A percentile compares a stretch with the other conserved stretches of the same genome.
Conservation (phyloP, 768 basidiomycete species). For the Cystofilobasidium capitatum region DNA sequence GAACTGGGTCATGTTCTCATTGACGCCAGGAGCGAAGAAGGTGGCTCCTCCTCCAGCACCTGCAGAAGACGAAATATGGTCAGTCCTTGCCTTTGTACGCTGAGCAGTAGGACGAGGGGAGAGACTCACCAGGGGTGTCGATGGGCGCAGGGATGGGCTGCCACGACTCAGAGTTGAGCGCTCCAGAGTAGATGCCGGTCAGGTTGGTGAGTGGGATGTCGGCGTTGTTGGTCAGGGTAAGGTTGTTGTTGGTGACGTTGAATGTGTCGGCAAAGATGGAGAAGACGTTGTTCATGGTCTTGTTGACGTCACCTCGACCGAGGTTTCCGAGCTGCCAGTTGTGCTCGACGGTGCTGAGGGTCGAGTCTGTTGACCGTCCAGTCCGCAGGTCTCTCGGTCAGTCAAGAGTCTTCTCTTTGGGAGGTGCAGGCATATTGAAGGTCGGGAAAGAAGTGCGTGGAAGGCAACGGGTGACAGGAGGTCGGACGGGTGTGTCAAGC, state of each 20-base stretch:
- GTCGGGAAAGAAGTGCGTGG: too few species aligned
- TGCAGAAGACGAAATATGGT: too few species aligned
- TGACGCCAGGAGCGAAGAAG: slow-evolving; percentile 6
- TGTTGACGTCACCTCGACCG: slow-evolving; percentile 52
- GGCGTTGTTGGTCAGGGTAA: slow-evolving; percentile 34
- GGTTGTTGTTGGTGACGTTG: slow-evolving; percentile 45
- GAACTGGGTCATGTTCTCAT: neutral
- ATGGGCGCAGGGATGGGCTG: slow-evolving; percentile 7
- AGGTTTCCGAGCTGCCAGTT: slow-evolving; percentile 58
- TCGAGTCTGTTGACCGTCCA: too few species aligned
- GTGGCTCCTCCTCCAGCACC: slow-evolving; percentile 13
- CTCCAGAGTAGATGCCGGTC: slow-evolving; percentile 44
- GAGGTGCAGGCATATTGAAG: too few species aligned
- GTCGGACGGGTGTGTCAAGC: too few species aligned
- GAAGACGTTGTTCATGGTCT: slow-evolving; percentile 48
- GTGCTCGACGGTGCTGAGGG: slow-evolving; percentile 49
- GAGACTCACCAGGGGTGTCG: slow-evolving; percentile 2
- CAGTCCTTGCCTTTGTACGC: too few species aligned
- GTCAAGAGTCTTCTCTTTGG: too few species aligned
- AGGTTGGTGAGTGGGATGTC: slow-evolving; percentile 42
- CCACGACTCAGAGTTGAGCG: slow-evolving; percentile 1
- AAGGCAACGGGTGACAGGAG: too few species aligned
- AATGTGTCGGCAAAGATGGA: slow-evolving; percentile 43
- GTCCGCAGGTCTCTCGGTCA: too few species aligned
- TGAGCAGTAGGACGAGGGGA: too few species aligned